A percentile compares a stretch with the other conserved stretches of the same genome.
phyloP scores from a whole-genome alignment of 2,329 filamentous ascomycete species.

The Xylaria sp. region DNA sequence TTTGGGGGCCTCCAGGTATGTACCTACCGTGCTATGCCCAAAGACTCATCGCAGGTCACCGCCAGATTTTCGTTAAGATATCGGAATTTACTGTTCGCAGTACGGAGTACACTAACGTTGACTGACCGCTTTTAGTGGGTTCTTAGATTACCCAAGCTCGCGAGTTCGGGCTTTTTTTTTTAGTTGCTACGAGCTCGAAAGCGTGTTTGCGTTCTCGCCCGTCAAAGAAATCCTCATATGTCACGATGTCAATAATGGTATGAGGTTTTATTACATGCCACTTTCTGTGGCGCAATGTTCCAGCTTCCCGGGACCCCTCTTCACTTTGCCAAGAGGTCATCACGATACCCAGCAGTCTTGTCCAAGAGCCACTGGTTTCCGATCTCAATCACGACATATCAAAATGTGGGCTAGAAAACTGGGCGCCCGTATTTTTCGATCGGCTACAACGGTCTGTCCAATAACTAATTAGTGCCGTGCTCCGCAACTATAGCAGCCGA shows the following conservation, averaged over 20 bases:
- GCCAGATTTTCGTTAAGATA: not conserved
- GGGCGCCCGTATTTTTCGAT: not conserved
- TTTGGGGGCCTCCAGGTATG: not conserved
- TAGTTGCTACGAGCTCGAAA: not conserved
- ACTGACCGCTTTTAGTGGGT: not conserved
- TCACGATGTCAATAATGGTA: constrained; percentile 7
- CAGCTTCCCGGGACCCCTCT: constrained; percentile 2
- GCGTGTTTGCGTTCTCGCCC: not conserved
- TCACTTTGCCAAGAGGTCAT: constrained; percentile 17
- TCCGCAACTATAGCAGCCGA: not conserved
- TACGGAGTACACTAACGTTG: no score
- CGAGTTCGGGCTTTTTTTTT: no score
- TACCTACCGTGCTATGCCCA: not conserved
- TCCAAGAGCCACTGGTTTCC: not conserved
- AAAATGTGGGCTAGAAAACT: not conserved
- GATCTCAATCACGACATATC: not conserved
- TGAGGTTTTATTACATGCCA: constrained; percentile 11
- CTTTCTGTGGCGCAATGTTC: constrained; percentile 18
- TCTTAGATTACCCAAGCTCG: constrained; percentile 2
- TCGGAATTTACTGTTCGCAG: not conserved
- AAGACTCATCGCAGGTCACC: not conserved
- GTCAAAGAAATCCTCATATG: not conserved
- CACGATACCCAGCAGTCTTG: constrained; percentile 9
- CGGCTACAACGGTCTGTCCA: constrained; percentile 10
- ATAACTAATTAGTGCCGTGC: constrained; percentile 2